Percentiles rank a stretch among this genome's conserved stretches.
Evolutionary conservation across 2,329 filamentous ascomycete genomes (phyloP).

Genomic region (Ambrosiella xylebori): DNA sequence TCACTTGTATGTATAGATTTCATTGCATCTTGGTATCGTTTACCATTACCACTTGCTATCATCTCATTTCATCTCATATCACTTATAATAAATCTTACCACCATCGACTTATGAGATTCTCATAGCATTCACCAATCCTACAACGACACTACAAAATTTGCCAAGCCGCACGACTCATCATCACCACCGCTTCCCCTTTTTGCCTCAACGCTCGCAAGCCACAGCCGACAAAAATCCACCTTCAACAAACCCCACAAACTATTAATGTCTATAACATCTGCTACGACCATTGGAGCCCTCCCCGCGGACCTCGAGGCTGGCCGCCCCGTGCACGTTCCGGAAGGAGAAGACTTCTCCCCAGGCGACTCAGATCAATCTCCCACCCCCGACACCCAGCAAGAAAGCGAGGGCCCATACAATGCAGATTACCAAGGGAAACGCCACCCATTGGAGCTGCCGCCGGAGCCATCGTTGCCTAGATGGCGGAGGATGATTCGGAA

Average conservation of each 20-base stretch:
- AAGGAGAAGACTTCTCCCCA: background rate
- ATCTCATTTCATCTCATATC: background rate
- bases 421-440: background rate
- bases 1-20: background rate
- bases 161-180: background rate
- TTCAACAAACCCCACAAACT: background rate
- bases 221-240: background rate
- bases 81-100: too few relatives aligned
- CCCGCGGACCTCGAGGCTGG: background rate
- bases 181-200: too few relatives aligned
- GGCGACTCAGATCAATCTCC: background rate
- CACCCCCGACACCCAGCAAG: background rate
- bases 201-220: too few relatives aligned
- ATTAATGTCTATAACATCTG: background rate
- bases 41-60: background rate
- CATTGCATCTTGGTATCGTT: background rate
- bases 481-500: conserved; percentile 32
- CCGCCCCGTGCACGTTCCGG: background rate
- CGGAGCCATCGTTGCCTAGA: conserved; percentile 12
- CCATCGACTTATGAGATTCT: background rate
- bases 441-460: background rate
- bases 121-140: background rate
- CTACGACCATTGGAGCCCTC: background rate
- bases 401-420: background rate
- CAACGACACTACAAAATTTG: background rate